Evolutionary conservation across 2,329 filamentous ascomycete species (phyloP), one percentile per base, ranked within the genome.

Genomic region (Dendrostoma leiphaemia): DNA sequence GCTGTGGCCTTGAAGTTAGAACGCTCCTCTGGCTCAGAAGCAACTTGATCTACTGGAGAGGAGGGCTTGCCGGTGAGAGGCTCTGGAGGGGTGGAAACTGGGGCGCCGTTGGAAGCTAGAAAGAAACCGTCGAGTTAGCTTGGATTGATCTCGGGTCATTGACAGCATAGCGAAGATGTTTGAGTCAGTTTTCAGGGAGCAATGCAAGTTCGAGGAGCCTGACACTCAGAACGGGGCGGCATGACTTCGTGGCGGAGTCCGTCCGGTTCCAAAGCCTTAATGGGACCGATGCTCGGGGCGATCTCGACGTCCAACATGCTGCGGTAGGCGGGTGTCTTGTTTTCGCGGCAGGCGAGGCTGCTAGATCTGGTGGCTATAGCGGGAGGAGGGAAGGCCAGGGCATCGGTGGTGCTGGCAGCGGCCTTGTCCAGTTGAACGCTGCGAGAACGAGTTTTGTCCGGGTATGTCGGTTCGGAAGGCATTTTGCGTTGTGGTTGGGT

Each of bases 221-320:
- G 67, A 75, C 72, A 68, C 60, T 63, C 62, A 59, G 53, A 52
- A 51, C 60, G 54, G 50, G 58, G 49, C 26, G 57, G 49, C 23
- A 51, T 62, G 63, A 57, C 60, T 34, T 65, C 62, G 43, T 69
- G 59, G 40, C 23, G 28, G n/a, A 81, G 71, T 65, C 80, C 77
- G 23, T 76, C 74, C 60, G 75, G 78, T 10, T 71, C 71, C 59
- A 79, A 70, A 31, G 73, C 72, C 48, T 71, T 71, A 58, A 72
- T 66, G 4, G 73, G 69, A 7, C 67, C 70, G 23, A 81, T 68
- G 54, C 61, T 76, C 12, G 78, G 77, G 2, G 75, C 72, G 26
- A 73, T 71, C 41, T 79, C 78, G 17, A 82, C 69, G 43, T 79
- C 74, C 19, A 82, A 69, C 80, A 83, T 79, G 65, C 79, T 83